Evolutionary conservation across 768 basidiomycete genomes (phyloP), one percentile per base, ranked within the genome.

Genomic region (Panaeolus cyanescens): DNA sequence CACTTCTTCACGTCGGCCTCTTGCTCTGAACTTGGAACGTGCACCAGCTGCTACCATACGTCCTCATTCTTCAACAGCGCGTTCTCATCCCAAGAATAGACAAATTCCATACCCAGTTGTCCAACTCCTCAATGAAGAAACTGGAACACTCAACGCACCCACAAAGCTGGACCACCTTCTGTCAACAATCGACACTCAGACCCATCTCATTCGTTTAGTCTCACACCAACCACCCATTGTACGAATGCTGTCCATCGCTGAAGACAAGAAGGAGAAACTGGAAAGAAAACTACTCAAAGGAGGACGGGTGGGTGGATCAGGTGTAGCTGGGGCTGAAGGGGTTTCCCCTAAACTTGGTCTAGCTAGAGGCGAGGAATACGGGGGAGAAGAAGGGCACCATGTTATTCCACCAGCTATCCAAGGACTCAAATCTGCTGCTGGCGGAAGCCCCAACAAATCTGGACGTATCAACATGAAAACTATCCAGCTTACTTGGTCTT

Each of bases 401-500:
- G 73, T 50, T 20, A 50, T 50, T 15, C 45, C 28, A 50, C 45
- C 45, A 5, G 45, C 30, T 15, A 50, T 50, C 12, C 45, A 50
- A 28, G 25, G 25, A 30, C 45, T 50, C 45, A 50, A 50, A 28
- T 13, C 45, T 28, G 17, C 45, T 25, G 25, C 45, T 28, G 45
- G 45, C 3, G 45, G 45, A 9, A 15, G 10, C 7, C 12, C 45
- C 45, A 75, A 66, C 54, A 64, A 66, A 5, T 66, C 59, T 37
- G 64, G 72, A 45, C 70, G 75, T 56, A 71, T 78, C 60, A 61
- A 70, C 20, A 69, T 75, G 58, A 93, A 92, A 76, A 88, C 91
- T 75, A 77, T 92, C 4, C 88, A 90, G 73, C 68, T 94, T 50
- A 85, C 87, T 12, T 94, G 91, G 90, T 79, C 77, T 2, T 82